Conservation (phyloP, 768 basidiomycete species). For the Pisolithus tinctorius region DNA sequence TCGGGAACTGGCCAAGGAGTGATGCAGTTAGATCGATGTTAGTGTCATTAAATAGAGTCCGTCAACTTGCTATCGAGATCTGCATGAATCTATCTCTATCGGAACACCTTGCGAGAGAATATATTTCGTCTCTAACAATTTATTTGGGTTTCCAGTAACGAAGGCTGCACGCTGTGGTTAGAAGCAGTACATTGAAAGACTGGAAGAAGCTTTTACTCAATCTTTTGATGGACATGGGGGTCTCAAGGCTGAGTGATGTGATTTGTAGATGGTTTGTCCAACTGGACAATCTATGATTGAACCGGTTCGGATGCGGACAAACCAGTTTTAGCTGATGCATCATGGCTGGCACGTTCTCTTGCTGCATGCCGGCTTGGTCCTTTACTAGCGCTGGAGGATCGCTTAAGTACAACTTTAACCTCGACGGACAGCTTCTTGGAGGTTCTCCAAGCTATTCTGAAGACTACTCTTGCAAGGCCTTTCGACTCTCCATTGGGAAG, state of each 20-base stretch:
- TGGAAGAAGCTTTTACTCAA: conserved; percentile 15
- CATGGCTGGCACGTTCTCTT: too few relatives aligned
- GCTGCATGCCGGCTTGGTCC: background rate
- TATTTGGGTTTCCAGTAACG: conserved; percentile 92
- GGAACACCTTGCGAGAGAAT: conserved; percentile 66
- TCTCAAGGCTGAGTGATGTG: too few relatives aligned
- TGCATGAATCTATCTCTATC: conserved; percentile 69
- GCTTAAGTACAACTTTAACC: too few relatives aligned
- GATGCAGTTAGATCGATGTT: background rate
- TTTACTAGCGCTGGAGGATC: too few relatives aligned
- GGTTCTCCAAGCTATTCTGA: too few relatives aligned
- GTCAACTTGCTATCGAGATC: conserved; percentile 67
- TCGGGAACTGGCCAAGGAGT: conserved; percentile 64
- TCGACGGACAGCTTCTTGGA: too few relatives aligned
- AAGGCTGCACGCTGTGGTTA: conserved; percentile 53
- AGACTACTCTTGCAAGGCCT: too few relatives aligned
- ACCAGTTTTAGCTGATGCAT: background rate
- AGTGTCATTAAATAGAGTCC: background rate
- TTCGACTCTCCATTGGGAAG: too few relatives aligned
- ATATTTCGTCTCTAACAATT: conserved; percentile 79
- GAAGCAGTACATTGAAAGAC: background rate
- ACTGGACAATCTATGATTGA: background rate
- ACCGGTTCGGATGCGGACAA: background rate
- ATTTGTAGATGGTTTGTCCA: too few relatives aligned
- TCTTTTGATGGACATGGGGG: conserved; percentile 15